Evolutionary conservation across 1,284 basidiomycete genomes (phyloP), one percentile per base, ranked within the genome.

Genomic region (Peniophora sp.): DNA sequence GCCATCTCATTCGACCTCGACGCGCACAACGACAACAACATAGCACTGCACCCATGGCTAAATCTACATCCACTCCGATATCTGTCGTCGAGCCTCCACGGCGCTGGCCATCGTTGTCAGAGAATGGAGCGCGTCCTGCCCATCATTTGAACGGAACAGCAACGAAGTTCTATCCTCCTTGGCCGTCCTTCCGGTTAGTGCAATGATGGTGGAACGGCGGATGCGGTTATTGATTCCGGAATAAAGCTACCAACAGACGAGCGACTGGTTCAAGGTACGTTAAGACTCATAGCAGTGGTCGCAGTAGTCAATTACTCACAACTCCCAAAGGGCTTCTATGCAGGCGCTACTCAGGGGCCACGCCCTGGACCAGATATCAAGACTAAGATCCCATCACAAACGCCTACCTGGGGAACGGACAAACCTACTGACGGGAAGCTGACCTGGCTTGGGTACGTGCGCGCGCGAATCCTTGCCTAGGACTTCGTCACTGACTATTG

Each of bases 361-460:
- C 3, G 32, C 47, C 17, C 53, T 44, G 24, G 55, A 57, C 39
- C 46, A 50, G 14, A 6, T 15, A 36, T 66, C 27, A 53, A 58
- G 14, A 43, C 52, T 2, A 51, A 53, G 14, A 58, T 67, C 9
- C 62, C 62, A 3, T 57, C 41, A 0, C 58, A 58, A 39, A 51
- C 36, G 15, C 63, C 63, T 1, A 59, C 56, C 18, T 67, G 65
- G 65, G 61, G 59, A 18, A 36, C 52, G 1, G 56, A 48, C 14
- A 47, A 36, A 0, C 50, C 55, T 22, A 42, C 47, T 1, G 51
- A 54, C 1, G 50, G 52, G 49, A 70, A 85, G 59, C 73, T 80
- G 8, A 88, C 85, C 0, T 89, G 83, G 83, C 69, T 87, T 2
- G 83, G 81, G 57, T 65, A 49, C 35, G 61, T 50, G 15, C 10